Percentiles rank a stretch among this genome's conserved stretches.
These are phyloP conservation scores for Scutellaria baicalensis DNA, from an alignment of 257 asterid genomes.

Conservation along the genomic window DNA sequence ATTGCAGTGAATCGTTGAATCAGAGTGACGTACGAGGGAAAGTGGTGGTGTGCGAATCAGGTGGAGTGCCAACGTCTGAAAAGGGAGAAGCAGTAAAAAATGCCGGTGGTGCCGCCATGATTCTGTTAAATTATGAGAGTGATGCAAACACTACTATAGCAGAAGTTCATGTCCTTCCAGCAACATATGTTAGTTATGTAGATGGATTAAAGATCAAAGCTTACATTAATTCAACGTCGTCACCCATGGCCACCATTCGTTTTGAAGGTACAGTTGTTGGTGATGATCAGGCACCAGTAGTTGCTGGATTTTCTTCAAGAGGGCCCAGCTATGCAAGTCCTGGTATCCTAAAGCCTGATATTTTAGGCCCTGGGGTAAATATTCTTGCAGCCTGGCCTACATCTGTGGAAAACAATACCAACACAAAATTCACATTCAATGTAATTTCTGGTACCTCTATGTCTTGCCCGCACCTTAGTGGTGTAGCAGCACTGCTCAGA, in stretches of 20 bases:
- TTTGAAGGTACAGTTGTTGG: conserved; percentile 14
- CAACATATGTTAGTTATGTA: background rate
- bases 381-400: background rate
- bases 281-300: conserved; percentile 10
- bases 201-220: conserved; percentile 1
- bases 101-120: conserved; percentile 18
- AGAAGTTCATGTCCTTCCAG: conserved; percentile 8
- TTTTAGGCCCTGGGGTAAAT: background rate
- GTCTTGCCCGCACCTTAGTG: background rate
- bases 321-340: background rate
- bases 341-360: conserved; percentile 15
- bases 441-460: conserved; percentile 27
- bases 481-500: background rate
- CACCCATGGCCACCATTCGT: background rate
- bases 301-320: conserved; percentile 11
- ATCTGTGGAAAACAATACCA: background rate
- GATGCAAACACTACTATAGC: background rate
- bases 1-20: background rate
- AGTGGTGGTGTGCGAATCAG: conserved; percentile 19
- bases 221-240: background rate
- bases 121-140: background rate
- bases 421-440: conserved; percentile 5
- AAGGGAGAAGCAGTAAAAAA: conserved; percentile 14
- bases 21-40: conserved; percentile 2
- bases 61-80: background rate